Evolutionary conservation across 1,284 basidiomycete genomes (phyloP).

Genomic region (Apiotrichum montevideense): DNA sequence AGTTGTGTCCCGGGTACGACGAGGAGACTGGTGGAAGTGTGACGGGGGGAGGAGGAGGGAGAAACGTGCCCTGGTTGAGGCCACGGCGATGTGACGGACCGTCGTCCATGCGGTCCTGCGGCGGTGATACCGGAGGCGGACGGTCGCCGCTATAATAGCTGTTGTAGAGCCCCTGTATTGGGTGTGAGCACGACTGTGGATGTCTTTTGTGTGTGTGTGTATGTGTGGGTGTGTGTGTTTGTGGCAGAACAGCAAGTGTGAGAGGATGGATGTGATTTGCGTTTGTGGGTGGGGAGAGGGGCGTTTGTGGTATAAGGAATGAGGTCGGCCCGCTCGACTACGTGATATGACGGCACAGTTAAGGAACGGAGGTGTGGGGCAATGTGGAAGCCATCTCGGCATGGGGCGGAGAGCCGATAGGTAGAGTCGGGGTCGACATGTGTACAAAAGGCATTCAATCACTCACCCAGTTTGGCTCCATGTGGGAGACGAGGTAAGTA

Average conservation of each 20-base stretch:
- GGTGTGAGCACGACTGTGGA: no score
- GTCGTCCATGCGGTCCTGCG: constrained; percentile 12
- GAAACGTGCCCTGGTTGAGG: constrained; percentile 17
- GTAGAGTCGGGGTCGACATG: no score
- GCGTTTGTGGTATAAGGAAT: no score
- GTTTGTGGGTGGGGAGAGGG: not conserved
- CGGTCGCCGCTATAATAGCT: constrained; percentile 22
- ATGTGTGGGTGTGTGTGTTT: not conserved
- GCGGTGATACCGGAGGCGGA: constrained; percentile 13
- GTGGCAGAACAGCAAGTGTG: no score
- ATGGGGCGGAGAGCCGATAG: no score
- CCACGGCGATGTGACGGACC: constrained; percentile 14
- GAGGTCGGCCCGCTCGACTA: no score
- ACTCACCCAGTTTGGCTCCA: constrained; percentile 32
- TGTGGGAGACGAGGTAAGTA: constrained; percentile 10
- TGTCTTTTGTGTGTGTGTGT: no score
- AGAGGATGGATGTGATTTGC: no score
- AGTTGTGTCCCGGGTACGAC: constrained; percentile 9
- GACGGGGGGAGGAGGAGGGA: constrained; percentile 21
- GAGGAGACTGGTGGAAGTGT: constrained; percentile 20
- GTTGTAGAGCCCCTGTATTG: constrained; percentile 20
- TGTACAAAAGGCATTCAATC: no score
- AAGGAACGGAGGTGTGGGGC: no score
- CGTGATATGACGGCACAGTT: no score
- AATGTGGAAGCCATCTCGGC: no score